Evolutionary conservation across 2,329 filamentous ascomycete genomes (phyloP), one percentile per base, ranked within the genome.

Genomic region (Uncinocarpus reesii): DNA sequence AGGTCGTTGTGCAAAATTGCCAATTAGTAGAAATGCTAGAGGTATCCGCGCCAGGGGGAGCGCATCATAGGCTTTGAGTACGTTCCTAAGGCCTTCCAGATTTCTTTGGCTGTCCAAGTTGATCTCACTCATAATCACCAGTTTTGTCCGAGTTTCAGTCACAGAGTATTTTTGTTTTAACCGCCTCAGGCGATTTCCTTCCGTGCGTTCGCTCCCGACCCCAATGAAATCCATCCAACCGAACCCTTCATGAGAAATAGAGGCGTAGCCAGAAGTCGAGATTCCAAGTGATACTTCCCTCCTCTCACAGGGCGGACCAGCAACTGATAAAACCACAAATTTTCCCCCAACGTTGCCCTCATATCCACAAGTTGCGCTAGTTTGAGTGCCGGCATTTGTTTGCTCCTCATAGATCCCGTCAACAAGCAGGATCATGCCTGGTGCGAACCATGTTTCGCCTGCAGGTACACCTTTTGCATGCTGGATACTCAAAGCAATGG

Each of bases 161-260:
- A 62, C 59, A n/a, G 90, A 69, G 2, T 92, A 71, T 41, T 80
- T 78, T 29, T 79, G 73, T 61, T 94, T 84, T 1, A 95, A 73
- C 51, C 78, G 80, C 47, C 86, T 80, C 90, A 96, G 95, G 49
- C 84, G 83, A 1, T 77, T 65, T 0, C 90, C 89, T 1, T 83
- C 79, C 5, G 87, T 88, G 38, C 88, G 82, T 64, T 95, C 87
- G 58, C 87, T 94, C 29, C 90, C 90, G 1, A 92, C 78, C 4
- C 90, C 92, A 1, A 96, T 73, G 61, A 96, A 98, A 64, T 96
- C 92, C 46, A 95, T 88, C 89, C 92, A 98, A 36, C 92, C 92
- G 61, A 96, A 95, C 0, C 86, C 85, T 15, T 50, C 47, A 3
- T 46, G 34, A n/a, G 42, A 11, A 31, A 41, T 28, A 21, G 29